Evolutionary conservation across 495 filamentous ascomycete genomes (phyloP), one percentile per base, ranked within the genome.

Genomic region (Neurospora sp.): DNA sequence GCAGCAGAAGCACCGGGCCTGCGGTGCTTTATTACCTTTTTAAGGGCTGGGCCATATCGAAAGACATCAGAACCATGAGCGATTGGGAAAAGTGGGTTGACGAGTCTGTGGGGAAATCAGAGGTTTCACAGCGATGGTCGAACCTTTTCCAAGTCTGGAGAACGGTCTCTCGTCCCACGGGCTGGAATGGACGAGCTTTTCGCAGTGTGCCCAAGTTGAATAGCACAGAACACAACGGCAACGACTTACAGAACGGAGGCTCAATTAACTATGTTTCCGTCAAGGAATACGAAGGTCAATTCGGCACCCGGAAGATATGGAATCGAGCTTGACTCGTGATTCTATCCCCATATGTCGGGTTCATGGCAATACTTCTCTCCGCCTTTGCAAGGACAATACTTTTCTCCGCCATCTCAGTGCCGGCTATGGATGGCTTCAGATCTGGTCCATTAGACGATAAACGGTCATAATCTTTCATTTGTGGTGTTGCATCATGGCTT

Each of bases 111-210:
- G 0, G 4, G 8, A 61, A 31, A 61, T 61, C 6, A 16, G 12
- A 8, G 1, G 27, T 35, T 31, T 31, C 22, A 61, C 53, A 7
- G 12, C 53, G 22, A 31, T 61, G 53, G 53, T 27, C 10, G 10
- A 31, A 16, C 22, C 53, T 61, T 61, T 61, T 31, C 22, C 53
- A 61, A 2, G 53, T 61, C 27, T 61, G 53, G 22, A 35, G 53
- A 35, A 61, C 53, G 53, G 53, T 61, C 14, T 35, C 22, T 61
- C 53, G 53, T 35, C 53, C 53, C 53, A 61, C 22, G 27, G 27
- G 53, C 12, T 61, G 53, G 53, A 61, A 61, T 61, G 53, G 53
- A 8, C 53, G 53, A 61, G 6, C 22, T 31, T 61, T 61, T 61
- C 53, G 53, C 53, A 61, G 53, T 16, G 22, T 31, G 53, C 53